Percentiles rank a stretch among this genome's conserved stretches.
phyloP scores from a whole-genome alignment of 2,329 filamentous ascomycete species.

The Xylaria sp. region DNA sequence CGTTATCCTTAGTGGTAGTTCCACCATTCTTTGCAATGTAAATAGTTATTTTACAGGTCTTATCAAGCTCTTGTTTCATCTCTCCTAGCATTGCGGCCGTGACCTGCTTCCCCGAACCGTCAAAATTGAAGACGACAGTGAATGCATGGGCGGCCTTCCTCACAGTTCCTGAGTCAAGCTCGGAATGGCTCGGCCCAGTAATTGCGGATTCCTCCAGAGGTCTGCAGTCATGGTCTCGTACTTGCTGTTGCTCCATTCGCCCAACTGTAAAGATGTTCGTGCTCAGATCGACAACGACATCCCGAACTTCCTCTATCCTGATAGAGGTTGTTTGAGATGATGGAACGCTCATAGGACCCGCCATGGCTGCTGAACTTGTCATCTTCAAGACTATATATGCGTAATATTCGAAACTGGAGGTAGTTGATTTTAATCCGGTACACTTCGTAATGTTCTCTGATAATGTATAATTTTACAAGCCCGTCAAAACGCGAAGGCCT shows the following conservation, averaged over 20 bases:
- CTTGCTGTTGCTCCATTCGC: not conserved
- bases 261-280: not conserved
- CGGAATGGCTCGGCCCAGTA: not conserved
- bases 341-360: not conserved
- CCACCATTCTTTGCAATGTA: not conserved
- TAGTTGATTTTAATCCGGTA: not conserved
- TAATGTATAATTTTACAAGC: too few relatives aligned
- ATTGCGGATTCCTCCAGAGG: not conserved
- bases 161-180: not conserved
- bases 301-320: not conserved
- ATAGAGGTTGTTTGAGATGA: not conserved
- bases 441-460: too few relatives aligned
- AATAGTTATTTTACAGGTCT: not conserved
- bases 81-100: not conserved
- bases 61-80: not conserved
- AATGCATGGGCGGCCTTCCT: not conserved
- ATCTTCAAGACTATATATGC: not conserved
- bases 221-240: not conserved
- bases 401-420: not conserved
- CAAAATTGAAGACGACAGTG: not conserved
- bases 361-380: not conserved
- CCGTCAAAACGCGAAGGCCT: too few relatives aligned
- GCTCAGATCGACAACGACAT: not conserved
- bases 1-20: not conserved
- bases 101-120: not conserved